Conservation (phyloP, 768 basidiomycete genomes). For the Mycena chlorophos region DNA sequence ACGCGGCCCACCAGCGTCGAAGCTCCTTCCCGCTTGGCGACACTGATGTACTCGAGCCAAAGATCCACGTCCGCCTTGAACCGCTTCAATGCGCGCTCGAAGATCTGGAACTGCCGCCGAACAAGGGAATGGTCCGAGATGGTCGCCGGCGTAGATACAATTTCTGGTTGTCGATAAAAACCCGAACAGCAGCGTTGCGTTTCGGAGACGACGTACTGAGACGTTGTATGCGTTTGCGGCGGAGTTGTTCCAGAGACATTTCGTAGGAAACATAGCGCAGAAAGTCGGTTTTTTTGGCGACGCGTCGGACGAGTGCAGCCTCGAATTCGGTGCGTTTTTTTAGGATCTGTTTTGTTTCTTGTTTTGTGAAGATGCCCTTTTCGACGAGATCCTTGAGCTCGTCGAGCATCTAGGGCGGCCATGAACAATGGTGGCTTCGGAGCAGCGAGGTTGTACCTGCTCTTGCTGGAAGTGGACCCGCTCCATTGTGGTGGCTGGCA, state of each 20-base stretch:
- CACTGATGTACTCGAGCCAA: constrained; percentile 87
- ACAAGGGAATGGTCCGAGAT: constrained; percentile 86
- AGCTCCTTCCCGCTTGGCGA: constrained; percentile 80
- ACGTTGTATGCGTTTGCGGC: constrained; percentile 71
- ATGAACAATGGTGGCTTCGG: background rate
- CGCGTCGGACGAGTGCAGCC: constrained; percentile 76
- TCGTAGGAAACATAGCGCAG: constrained; percentile 91
- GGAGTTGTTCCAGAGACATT: constrained; percentile 80
- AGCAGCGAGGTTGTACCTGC: constrained; percentile 50
- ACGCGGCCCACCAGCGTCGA: constrained; percentile 78
- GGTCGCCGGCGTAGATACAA: constrained; percentile 51
- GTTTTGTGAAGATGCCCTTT: constrained; percentile 80
- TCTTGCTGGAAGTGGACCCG: constrained; percentile 92
- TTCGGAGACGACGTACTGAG: constrained; percentile 57
- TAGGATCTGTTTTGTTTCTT: constrained; percentile 85
- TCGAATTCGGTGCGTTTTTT: constrained; percentile 84
- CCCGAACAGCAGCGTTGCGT: background rate
- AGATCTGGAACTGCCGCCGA: constrained; percentile 83
- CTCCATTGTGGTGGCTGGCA: constrained; percentile 61
- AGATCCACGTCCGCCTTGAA: constrained; percentile 86
- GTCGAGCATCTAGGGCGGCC: constrained; percentile 71
- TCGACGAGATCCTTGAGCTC: constrained; percentile 92
- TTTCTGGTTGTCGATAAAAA: constrained; percentile 32
- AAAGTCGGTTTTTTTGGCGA: constrained; percentile 85
- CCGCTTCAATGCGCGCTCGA: constrained; percentile 84